Evolutionary conservation across 2,329 filamentous ascomycete species (phyloP).

Genomic region (Fusarium algeriense): DNA sequence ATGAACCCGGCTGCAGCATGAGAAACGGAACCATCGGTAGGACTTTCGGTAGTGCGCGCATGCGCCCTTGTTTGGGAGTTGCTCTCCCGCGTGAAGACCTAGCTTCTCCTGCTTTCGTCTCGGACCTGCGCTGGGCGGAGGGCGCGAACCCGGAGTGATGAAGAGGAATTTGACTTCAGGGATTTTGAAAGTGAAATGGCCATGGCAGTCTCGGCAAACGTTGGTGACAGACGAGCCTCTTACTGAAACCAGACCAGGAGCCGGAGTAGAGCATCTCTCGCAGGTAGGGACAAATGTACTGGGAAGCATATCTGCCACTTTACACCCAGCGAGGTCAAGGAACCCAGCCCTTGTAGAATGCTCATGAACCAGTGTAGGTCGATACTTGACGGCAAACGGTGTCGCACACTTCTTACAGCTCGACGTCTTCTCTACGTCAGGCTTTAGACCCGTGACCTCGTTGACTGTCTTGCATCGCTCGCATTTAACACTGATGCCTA

Average conservation of each 20-base stretch:
- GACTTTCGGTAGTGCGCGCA: conserved; percentile 70
- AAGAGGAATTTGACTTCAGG: conserved; percentile 82
- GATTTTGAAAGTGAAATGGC: conserved; percentile 82
- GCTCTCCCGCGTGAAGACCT: conserved; percentile 68
- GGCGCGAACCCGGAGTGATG: conserved; percentile 68
- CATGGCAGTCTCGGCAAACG: conserved; percentile 83
- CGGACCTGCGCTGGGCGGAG: conserved; percentile 56
- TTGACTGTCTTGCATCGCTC: conserved; percentile 80
- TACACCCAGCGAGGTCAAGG: conserved; percentile 80
- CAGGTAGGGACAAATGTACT: conserved; percentile 86
- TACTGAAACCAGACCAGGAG: conserved; percentile 77
- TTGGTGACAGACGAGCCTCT: conserved; percentile 79
- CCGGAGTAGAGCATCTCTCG: conserved; percentile 77
- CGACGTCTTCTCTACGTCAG: conserved; percentile 62
- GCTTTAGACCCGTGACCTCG: conserved; percentile 76
- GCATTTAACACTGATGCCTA: conserved; percentile 81
- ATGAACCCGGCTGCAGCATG: conserved; percentile 70
- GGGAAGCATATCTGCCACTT: conserved; percentile 80
- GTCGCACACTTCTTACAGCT: conserved; percentile 72
- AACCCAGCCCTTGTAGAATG: conserved; percentile 83
- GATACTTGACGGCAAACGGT: conserved; percentile 66
- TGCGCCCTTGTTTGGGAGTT: conserved; percentile 65
- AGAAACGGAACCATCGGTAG: conserved; percentile 75
- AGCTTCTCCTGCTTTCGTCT: conserved; percentile 65
- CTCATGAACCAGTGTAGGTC: conserved; percentile 77